Percentiles rank a stretch among this genome's conserved stretches.
Evolutionary conservation across 768 basidiomycete species (phyloP).

Genomic region (Botryobasidium botryosum): DNA sequence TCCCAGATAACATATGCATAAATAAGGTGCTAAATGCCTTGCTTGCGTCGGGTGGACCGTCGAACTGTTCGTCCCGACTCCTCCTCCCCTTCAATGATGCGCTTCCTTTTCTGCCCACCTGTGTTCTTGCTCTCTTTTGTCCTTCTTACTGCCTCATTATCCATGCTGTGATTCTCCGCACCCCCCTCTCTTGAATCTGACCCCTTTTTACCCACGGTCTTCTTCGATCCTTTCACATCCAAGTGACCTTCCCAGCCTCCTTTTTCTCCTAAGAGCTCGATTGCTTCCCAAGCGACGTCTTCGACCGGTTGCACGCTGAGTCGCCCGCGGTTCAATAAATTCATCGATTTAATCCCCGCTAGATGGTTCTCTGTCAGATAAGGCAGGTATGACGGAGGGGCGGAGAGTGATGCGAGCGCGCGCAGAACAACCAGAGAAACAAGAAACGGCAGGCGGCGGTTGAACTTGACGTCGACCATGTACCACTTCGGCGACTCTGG

Average conservation of each 20-base stretch:
- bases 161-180: too few relatives aligned
- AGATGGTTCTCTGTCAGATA: constrained; percentile 8
- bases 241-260: constrained; percentile 55
- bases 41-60: too few relatives aligned
- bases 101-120: too few relatives aligned
- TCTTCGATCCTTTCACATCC: background rate
- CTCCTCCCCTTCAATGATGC: too few relatives aligned
- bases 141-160: too few relatives aligned
- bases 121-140: too few relatives aligned
- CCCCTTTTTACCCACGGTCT: too few relatives aligned
- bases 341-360: constrained; percentile 38
- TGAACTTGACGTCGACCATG: constrained; percentile 75
- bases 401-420: constrained; percentile 30
- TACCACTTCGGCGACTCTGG: constrained; percentile 68
- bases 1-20: too few relatives aligned
- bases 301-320: constrained; percentile 77
- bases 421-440: constrained; percentile 59
- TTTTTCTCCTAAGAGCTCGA: constrained; percentile 40
- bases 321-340: constrained; percentile 60
- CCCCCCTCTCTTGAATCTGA: too few relatives aligned
- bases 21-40: too few relatives aligned
- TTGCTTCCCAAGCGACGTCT: constrained; percentile 43
- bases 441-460: constrained; percentile 46
- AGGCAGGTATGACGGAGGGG: constrained; percentile 4
- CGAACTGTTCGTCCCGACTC: too few relatives aligned